These are phyloP conservation scores for Stipa capillata DNA, from an alignment of 176 grass and related monocot genomes.

Conservation along the genomic window DNA sequence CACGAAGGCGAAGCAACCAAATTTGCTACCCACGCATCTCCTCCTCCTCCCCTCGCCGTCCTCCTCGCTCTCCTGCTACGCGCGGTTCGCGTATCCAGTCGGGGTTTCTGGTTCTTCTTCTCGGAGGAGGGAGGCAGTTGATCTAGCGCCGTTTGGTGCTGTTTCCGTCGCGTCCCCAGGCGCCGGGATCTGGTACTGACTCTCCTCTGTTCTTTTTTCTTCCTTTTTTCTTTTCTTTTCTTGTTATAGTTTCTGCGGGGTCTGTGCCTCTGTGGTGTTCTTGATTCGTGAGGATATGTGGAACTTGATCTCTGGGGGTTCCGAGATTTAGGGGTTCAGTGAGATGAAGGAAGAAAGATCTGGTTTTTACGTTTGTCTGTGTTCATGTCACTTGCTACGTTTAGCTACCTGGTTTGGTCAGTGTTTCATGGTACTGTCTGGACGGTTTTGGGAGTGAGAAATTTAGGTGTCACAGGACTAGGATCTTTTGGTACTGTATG, in stretches of 20 bases:
- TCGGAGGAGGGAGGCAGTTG: background rate
- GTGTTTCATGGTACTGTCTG: background rate
- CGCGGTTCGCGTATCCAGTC: background rate
- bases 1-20: no score
- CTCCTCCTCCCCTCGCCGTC: background rate
- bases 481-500: background rate
- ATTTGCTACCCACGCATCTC: no score
- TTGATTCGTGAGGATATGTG: background rate
- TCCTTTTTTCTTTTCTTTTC: background rate
- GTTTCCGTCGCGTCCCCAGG: background rate
- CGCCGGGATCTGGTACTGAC: background rate
- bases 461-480: background rate
- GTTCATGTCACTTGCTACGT: background rate
- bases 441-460: background rate
- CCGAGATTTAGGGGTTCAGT: background rate
- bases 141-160: background rate
- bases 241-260: background rate
- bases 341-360: background rate
- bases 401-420: background rate
- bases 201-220: fast-evolving
- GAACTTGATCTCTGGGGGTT: background rate
- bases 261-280: background rate
- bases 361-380: background rate
- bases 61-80: background rate
- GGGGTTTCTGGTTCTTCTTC: no score